Base-by-base conservation (phyloP, 148 eudicot species). In the Silene latifolia region DNA sequence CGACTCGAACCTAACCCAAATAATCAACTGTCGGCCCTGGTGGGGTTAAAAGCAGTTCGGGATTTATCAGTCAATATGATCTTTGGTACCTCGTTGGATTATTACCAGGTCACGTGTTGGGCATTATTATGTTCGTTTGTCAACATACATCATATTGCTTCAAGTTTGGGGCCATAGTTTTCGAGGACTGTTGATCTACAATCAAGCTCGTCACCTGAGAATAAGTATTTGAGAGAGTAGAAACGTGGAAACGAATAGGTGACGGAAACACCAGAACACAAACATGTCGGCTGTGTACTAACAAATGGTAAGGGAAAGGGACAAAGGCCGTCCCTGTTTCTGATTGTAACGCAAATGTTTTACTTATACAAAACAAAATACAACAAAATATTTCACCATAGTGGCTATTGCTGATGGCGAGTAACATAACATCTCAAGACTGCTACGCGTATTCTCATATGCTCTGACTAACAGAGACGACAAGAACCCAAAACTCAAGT, bases 351-450 rank as follows among this genome's bases (percentile, higher is more conserved):
- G 17, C 3, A 4, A 51, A 51, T 12, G 56, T 51, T 51, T 51
- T 51, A 51, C 15, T 51, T 13, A 15, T 51, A 51, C 56, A 51
- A 51, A 51, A 1, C 3, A 44, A 67, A 67, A 67, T 17, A 4
- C 20, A 66, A 32, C 67, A 44, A 67, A 67, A 67, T 17, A 10
- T 46, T 67, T 67, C 56, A 20, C 71, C 71, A 5, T 65, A 65
- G 1, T n/a, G 54, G 27, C 54, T 44, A 51, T 51, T 9, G 56
- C 56, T 51, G 9, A 12, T 42, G 25, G 71, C 71, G 20, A 21
- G 54, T 67, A 44, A 17, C 54, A 67, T 9, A 67, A 15, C 27
- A 47, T 59, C 39, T 53, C 7, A 57, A 23, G 35, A 47, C 39
- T 69, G 57, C 56, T 11, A 53, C 44, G 17, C 20, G 23, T 62